These are phyloP conservation scores for Xylaria multiplex DNA, from an alignment of 2,329 filamentous ascomycete genomes.

Conservation along the genomic window DNA sequence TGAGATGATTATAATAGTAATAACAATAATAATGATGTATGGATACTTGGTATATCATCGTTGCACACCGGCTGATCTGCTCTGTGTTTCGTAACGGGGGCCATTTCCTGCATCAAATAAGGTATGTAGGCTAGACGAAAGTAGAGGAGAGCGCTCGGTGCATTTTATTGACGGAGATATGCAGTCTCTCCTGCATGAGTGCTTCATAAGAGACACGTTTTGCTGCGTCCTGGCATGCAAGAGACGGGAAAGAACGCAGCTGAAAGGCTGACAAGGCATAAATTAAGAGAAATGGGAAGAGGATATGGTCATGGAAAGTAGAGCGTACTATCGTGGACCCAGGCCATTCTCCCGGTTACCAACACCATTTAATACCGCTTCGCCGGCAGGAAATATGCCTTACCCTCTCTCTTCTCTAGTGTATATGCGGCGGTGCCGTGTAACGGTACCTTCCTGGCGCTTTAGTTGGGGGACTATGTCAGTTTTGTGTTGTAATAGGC, in stretches of 20 bases:
- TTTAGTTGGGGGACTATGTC: background rate
- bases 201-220: slow-evolving; percentile 5
- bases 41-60: background rate
- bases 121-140: background rate
- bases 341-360: background rate
- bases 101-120: background rate
- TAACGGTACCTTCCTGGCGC: slow-evolving; percentile 1
- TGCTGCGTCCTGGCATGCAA: slow-evolving; percentile 12
- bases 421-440: slow-evolving; percentile 10
- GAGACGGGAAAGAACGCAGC: slow-evolving; percentile 19
- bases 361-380: background rate
- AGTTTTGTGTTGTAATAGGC: background rate
- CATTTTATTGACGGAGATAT: slow-evolving; percentile 16
- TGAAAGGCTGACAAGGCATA: slow-evolving; percentile 15
- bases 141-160: background rate
- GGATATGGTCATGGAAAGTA: background rate
- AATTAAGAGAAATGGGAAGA: background rate
- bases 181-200: slow-evolving; percentile 13
- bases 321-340: background rate
- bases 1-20: background rate
- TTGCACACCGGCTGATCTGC: slow-evolving; percentile 2
- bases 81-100: background rate
- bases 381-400: slow-evolving; percentile 19
- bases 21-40: background rate
- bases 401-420: slow-evolving; percentile 6